These are phyloP conservation scores for Solanum tacnaense DNA, from an alignment of 257 asterid genomes.

Conservation along the genomic window DNA sequence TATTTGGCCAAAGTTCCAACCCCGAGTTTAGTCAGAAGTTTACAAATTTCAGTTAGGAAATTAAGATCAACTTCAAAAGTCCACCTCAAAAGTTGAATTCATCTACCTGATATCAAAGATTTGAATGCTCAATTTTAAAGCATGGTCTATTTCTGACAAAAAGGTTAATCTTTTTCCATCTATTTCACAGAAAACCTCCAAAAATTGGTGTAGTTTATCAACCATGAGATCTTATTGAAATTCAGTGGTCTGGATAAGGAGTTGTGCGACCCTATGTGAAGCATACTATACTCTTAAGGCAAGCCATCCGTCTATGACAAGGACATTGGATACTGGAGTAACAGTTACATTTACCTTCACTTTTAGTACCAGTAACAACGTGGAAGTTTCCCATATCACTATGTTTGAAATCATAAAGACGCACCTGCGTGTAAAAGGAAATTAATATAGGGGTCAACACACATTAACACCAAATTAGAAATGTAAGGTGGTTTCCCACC, in stretches of 20 bases:
- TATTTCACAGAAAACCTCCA: background rate
- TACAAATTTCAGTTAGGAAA: background rate
- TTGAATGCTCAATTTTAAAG: background rate
- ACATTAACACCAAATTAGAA: slow-evolving; percentile 6
- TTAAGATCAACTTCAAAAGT: background rate
- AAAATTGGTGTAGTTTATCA: background rate
- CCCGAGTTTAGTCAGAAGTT: background rate
- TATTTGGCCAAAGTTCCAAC: background rate
- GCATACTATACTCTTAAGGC: background rate
- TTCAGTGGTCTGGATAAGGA: background rate
- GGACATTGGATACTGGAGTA: background rate
- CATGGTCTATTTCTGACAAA: background rate
- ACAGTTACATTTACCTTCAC: slow-evolving; percentile 46
- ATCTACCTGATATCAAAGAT: background rate
- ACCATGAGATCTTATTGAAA: background rate
- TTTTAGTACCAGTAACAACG: slow-evolving; percentile 47
- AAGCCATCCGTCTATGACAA: background rate
- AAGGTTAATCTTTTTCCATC: background rate
- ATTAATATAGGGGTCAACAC: slow-evolving; percentile 5
- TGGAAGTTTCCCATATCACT: slow-evolving; percentile 36
- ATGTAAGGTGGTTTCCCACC: slow-evolving; percentile 44
- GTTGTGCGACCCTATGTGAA: background rate
- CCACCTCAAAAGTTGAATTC: background rate
- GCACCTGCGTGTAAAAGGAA: slow-evolving; percentile 37
- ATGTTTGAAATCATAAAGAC: slow-evolving; percentile 40